A percentile compares a stretch with the other conserved stretches of the same genome.
Evolutionary conservation across 495 filamentous ascomycete species (phyloP).

Genomic region (Geoglossum glabrum): DNA sequence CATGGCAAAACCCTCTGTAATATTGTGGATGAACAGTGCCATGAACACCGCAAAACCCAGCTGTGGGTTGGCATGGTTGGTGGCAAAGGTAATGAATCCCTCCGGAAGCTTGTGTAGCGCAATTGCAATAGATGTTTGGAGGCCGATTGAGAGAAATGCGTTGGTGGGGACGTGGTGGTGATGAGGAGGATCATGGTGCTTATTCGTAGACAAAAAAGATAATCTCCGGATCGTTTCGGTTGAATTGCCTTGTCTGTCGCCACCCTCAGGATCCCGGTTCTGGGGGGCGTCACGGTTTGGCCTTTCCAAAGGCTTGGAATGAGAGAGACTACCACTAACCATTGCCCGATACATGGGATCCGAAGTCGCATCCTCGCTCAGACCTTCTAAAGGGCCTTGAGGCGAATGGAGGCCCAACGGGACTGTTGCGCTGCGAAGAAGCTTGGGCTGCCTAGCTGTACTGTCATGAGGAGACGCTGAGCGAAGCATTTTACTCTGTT

Average conservation of each 20-base stretch:
- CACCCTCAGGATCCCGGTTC: background rate
- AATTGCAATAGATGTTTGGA: slow-evolving; percentile 87
- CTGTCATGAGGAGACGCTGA: background rate
- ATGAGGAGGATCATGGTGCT: slow-evolving; percentile 23
- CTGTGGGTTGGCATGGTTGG: slow-evolving; percentile 79
- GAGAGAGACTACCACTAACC: background rate
- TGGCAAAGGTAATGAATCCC: slow-evolving; percentile 96
- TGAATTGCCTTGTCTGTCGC: background rate
- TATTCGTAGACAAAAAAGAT: background rate
- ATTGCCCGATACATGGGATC: background rate
- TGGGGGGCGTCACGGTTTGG: background rate
- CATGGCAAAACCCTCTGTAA: slow-evolving; percentile 90
- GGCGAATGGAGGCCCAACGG: background rate
- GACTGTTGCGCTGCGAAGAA: background rate
- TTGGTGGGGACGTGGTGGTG: slow-evolving; percentile 97
- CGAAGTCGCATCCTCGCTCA: background rate
- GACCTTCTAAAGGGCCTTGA: background rate
- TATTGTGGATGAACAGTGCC: slow-evolving; percentile 93
- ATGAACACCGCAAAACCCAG: slow-evolving; percentile 85
- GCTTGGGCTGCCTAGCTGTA: background rate
- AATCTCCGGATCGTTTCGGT: background rate
- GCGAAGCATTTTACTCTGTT: background rate
- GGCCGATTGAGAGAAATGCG: slow-evolving; percentile 75
- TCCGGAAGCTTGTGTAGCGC: slow-evolving; percentile 93
- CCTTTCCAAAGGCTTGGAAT: background rate